A percentile compares a stretch with the other conserved stretches of the same genome.
Evolutionary conservation across 495 filamentous ascomycete genomes (phyloP).

Genomic region (Thermochaetoides thermophila): DNA sequence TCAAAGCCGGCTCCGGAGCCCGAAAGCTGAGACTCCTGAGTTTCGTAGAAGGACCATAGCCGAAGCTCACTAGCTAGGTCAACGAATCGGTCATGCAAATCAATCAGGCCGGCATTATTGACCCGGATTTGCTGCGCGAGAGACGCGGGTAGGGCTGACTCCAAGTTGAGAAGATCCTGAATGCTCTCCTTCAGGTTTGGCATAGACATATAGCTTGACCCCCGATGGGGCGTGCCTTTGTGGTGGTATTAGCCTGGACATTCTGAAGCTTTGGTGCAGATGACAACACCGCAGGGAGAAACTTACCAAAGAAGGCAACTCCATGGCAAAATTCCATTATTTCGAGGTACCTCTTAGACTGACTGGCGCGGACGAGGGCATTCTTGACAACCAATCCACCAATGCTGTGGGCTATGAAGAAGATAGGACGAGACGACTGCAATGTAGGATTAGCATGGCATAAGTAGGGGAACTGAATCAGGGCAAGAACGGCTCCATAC

Average conservation of each 20-base stretch:
- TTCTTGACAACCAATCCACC: constrained; percentile 46
- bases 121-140: constrained; percentile 36
- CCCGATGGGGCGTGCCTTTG: constrained; percentile 44
- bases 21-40: constrained; percentile 42
- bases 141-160: constrained; percentile 34
- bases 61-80: constrained; percentile 45
- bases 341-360: constrained; percentile 19
- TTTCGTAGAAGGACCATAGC: constrained; percentile 55
- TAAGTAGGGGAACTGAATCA: no score
- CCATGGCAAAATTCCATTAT: constrained; percentile 45
- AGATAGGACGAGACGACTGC: constrained; percentile 36
- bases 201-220: constrained; percentile 50
- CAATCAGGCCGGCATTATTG: constrained; percentile 30
- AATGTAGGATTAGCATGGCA: no score
- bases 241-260: no score
- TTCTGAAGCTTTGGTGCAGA: constrained; percentile 3
- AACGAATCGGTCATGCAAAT: constrained; percentile 42
- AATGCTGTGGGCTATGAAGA: constrained; percentile 53
- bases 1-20: constrained; percentile 16
- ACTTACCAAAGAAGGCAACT: constrained; percentile 43
- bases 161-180: constrained; percentile 37
- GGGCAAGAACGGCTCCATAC: no score
- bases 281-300: neutral
- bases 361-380: constrained; percentile 37
- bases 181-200: constrained; percentile 40